A percentile compares a stretch with the other conserved stretches of the same genome.
These are phyloP conservation scores for Aspergillus sclerotiicarbonarius DNA, from an alignment of 495 filamentous ascomycete genomes.

Conservation along the genomic window DNA sequence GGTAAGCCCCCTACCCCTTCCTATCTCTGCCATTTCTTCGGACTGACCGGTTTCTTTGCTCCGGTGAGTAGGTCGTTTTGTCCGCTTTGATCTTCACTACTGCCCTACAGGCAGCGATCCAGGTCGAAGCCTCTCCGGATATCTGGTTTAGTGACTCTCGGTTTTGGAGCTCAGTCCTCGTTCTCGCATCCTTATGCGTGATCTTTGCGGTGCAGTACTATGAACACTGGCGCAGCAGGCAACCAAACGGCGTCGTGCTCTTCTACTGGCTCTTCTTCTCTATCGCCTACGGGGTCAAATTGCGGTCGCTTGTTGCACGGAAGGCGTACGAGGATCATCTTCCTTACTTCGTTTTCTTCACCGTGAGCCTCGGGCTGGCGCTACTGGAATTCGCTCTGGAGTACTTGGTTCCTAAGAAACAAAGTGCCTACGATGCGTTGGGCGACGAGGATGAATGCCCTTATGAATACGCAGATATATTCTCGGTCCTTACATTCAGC, in stretches of 20 bases:
- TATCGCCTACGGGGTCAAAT: conserved; percentile 77
- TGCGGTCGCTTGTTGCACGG: conserved; percentile 82
- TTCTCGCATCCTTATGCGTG: conserved; percentile 72
- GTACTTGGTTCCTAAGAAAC: conserved; percentile 87
- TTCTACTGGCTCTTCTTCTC: conserved; percentile 96
- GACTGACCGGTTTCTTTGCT: conserved; percentile 18
- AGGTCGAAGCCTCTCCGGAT: conserved; percentile 66
- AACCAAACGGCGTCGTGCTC: conserved; percentile 88
- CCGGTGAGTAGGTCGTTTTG: conserved; percentile 61
- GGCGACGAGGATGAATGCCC: conserved; percentile 93
- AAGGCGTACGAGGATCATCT: conserved; percentile 61
- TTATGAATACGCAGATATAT: conserved; percentile 89
- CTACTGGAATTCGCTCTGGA: conserved; percentile 77
- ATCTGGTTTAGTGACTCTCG: conserved; percentile 81
- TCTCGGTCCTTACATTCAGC: conserved; percentile 89
- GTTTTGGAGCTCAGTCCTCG: conserved; percentile 82
- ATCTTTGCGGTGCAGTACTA: conserved; percentile 87
- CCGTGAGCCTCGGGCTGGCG: conserved; percentile 69
- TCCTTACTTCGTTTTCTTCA: conserved; percentile 78
- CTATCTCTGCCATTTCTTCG: conserved; percentile 3
- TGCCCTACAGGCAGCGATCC: conserved; percentile 69
- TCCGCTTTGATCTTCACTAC: conserved; percentile 65
- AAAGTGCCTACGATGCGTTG: conserved; percentile 77
- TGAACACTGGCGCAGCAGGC: conserved; percentile 84
- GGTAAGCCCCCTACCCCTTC: conserved; percentile 47